Evolutionary conservation across 108 stramenopile species (phyloP), one percentile per base, ranked within the genome.

Genomic region (Licmophora abbreviata): DNA sequence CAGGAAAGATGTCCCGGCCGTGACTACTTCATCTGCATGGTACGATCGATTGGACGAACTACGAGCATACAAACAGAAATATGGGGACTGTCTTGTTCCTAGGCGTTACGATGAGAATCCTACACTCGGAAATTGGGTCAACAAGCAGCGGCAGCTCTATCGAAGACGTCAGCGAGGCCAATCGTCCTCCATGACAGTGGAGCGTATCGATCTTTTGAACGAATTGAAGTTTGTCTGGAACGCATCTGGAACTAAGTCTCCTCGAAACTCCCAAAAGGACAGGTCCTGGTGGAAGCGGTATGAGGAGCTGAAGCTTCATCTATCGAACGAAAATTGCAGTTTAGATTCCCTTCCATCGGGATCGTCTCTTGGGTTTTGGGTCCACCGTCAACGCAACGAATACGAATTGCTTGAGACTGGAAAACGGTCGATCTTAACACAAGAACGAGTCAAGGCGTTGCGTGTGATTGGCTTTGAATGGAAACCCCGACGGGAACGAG

Each of bases 101-200:
- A 76, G 74, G 46, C 56, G 74, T 30, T 83, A 76, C 49, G 22
- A 47, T 11, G 43, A 33, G n/a, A 73, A 83, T 66, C 76, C 70
- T 10, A 34, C 63, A 5, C 51, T 83, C 5, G 80, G 74, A 47
- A 73, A 76, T 47, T 83, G 65, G 66, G 81, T 83, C 29, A 73
- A 66, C 46, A 83, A 77, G 45, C 75, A 78, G 41, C 57, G 82
- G 29, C 67, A 69, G 26, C 45, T 50, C 7, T 77, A 79, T 61
- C 58, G 69, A 8, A 79, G 64, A 51, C 36, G 57, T 14, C 28
- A 47, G 20, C 58, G 64, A 12, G 59, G 69, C 30, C 50, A 31
- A 14, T 31, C 58, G 1, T 40, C 44, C 48, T 62, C 66, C 29
- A 21, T 79, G 48, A 74, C 69, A 0, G 48, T 43, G n/a, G 66